Base-by-base conservation (phyloP, 164 flowering plant species). In the Vitis cinerea region DNA sequence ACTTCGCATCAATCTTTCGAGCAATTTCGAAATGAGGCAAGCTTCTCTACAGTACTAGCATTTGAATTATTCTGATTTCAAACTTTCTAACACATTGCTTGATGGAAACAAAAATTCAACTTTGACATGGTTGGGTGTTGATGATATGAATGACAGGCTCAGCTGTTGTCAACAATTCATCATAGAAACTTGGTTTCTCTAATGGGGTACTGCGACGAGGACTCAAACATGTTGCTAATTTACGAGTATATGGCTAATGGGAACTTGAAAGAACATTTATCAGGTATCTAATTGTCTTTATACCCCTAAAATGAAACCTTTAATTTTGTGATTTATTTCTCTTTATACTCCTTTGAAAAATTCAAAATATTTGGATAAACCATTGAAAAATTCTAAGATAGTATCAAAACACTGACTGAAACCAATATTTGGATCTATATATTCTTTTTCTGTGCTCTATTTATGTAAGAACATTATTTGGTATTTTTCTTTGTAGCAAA, bases 171-270 rank as follows among this genome's bases (percentile, higher is more conserved):
- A 66, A 74, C 64, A 67, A 75, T 78, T 59, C 77, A 74, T 53
- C 81, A 74, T 16, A 78, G 66, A 63, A 74, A 82, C 56, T 71
- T 82, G 70, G 66, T 63, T 31, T 47, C 68, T 7, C 66, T 82
- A 8, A 63, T 82, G 51, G 85, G 85, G 6, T 79, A 77, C 58
- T 82, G 79, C 30, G 51, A 77, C 54, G 85, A 79, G 13, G 73
- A 30, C 1, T 29, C 11, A 23, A 31, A 64, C 23, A 48, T 73
- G 63, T 79, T 58, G 14, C 72, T 83, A 50, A 51, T 83, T 9
- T 83, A 80, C 66, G 84, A 83, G 69, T 81, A 67, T 69, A 78
- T 83, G 81, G 72, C 80, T 15, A 73, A 72, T 30, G 86, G 86
- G 62, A 65, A 83, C 64, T 63, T 83, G 27, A 17, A 59, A 61